Conservation (phyloP, 2,329 filamentous ascomycete species). For the Mycosphaerella sp. region DNA sequence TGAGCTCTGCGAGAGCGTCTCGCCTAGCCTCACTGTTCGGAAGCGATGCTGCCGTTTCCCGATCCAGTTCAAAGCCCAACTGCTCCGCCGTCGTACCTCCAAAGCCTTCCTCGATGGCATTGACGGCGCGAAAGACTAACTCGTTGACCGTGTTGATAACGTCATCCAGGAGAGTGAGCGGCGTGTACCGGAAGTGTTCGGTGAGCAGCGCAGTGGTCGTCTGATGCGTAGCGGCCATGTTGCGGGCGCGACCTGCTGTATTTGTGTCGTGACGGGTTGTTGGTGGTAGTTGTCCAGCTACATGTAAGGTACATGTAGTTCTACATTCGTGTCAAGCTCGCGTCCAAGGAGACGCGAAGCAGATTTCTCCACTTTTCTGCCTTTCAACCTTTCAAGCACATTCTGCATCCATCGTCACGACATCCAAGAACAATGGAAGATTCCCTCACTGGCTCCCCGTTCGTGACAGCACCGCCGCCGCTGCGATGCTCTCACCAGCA, state of each 20-base stretch:
- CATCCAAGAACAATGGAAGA: too few relatives aligned
- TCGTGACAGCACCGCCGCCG: too few relatives aligned
- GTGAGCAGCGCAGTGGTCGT: slow-evolving; percentile 64
- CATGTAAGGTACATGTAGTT: not conserved
- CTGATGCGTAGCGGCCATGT: slow-evolving; percentile 42
- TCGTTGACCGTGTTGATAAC: slow-evolving; percentile 97
- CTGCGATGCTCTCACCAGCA: too few relatives aligned
- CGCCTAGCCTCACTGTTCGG: slow-evolving; percentile 25
- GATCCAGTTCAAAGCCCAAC: slow-evolving; percentile 61
- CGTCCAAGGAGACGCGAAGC: not conserved
- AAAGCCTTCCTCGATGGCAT: slow-evolving; percentile 78
- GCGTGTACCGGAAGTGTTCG: slow-evolving; percentile 92
- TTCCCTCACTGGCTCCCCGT: too few relatives aligned
- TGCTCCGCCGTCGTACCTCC: slow-evolving; percentile 64
- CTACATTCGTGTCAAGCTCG: not conserved
- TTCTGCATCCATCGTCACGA: too few relatives aligned
- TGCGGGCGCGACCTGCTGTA: not conserved
- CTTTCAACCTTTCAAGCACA: too few relatives aligned
- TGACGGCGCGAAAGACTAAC: slow-evolving; percentile 81
- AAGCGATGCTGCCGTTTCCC: slow-evolving; percentile 10
- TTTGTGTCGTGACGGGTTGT: not conserved
- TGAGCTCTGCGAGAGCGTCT: slow-evolving; percentile 34
- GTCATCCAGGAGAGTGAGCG: slow-evolving; percentile 88
- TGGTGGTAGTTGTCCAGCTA: not conserved
- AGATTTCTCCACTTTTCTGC: not conserved